phyloP scores from a whole-genome alignment of 2,329 filamentous ascomycete genomes.

The Cytospora chrysosperma region DNA sequence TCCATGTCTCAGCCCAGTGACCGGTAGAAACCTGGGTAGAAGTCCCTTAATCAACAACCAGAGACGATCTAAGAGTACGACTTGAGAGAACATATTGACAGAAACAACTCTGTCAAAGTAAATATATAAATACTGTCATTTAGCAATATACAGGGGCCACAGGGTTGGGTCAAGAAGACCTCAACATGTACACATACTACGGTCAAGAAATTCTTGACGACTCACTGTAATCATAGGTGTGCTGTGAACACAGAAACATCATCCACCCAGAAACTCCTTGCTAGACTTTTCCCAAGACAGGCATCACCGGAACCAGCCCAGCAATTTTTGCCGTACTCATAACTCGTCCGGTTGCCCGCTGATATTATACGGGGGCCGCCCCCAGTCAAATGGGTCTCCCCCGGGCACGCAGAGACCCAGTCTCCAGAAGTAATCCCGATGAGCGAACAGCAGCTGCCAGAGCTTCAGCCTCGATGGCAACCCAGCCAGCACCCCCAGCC shows the following conservation, averaged over 20 bases:
- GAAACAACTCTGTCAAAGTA: neutral
- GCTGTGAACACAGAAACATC: neutral
- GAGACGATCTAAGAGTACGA: neutral
- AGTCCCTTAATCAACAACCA: too few relatives aligned
- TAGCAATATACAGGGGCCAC: neutral
- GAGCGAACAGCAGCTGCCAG: constrained; percentile 92
- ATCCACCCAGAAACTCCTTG: constrained; percentile 6
- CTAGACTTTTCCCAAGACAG: neutral
- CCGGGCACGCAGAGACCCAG: constrained; percentile 86
- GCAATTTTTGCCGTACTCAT: constrained; percentile 29
- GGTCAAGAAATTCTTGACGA: neutral
- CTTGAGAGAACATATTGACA: neutral
- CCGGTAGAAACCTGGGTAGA: too few relatives aligned
- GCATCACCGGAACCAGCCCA: neutral
- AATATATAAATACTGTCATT: too few relatives aligned
- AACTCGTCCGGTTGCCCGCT: constrained; percentile 38
- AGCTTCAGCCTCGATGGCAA: constrained; percentile 64
- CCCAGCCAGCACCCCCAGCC: constrained; percentile 52
- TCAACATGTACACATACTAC: neutral
- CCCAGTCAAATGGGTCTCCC: constrained; percentile 69
- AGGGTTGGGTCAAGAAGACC: neutral
- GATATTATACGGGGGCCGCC: constrained; percentile 48
- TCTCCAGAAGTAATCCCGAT: constrained; percentile 96
- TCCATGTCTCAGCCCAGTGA: too few relatives aligned
- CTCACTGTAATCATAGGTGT: neutral